Evolutionary conservation across 768 basidiomycete species (phyloP).

Genomic region (Pisolithus microcarpus): DNA sequence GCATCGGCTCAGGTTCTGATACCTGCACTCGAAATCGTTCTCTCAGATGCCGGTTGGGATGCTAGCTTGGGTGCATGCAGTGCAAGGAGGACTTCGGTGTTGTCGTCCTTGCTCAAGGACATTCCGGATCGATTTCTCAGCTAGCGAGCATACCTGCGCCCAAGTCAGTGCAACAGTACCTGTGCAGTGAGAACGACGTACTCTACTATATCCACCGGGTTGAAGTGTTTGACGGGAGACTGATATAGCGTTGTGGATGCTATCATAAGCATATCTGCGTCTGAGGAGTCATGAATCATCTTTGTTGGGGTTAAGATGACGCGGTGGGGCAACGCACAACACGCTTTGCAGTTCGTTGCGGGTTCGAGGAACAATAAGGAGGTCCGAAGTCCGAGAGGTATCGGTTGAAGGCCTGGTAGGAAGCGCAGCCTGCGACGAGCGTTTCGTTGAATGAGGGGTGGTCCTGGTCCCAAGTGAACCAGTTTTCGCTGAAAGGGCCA

Average conservation of each 20-base stretch:
- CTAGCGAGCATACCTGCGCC: conserved; percentile 60
- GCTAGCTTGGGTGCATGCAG: conserved; percentile 40
- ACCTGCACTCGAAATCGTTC: conserved; percentile 8
- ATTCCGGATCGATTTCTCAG: conserved; percentile 61
- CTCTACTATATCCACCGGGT: conserved; percentile 47
- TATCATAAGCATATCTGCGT: conserved; percentile 68
- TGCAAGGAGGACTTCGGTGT: conserved; percentile 54
- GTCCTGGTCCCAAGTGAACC: conserved; percentile 62
- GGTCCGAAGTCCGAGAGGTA: conserved; percentile 62
- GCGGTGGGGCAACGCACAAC: conserved; percentile 40
- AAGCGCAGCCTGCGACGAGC: conserved; percentile 70
- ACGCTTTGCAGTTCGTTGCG: conserved; percentile 63
- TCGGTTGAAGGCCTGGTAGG: conserved; percentile 72
- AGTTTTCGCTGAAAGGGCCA: conserved; percentile 48
- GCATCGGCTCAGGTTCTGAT: conserved; percentile 20
- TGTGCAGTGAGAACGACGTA: conserved; percentile 22
- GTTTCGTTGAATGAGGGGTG: conserved; percentile 65
- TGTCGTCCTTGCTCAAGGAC: conserved; percentile 67
- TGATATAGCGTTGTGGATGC: conserved; percentile 75
- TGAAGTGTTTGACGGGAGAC: conserved; percentile 57
- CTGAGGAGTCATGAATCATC: conserved; percentile 30
- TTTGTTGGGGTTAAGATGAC: background rate
- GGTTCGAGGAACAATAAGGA: conserved; percentile 63
- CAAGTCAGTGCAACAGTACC: background rate
- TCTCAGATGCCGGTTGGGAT: conserved; percentile 12